Conservation (phyloP, 2,329 filamentous ascomycete genomes). For the Fusarium virguliforme region DNA sequence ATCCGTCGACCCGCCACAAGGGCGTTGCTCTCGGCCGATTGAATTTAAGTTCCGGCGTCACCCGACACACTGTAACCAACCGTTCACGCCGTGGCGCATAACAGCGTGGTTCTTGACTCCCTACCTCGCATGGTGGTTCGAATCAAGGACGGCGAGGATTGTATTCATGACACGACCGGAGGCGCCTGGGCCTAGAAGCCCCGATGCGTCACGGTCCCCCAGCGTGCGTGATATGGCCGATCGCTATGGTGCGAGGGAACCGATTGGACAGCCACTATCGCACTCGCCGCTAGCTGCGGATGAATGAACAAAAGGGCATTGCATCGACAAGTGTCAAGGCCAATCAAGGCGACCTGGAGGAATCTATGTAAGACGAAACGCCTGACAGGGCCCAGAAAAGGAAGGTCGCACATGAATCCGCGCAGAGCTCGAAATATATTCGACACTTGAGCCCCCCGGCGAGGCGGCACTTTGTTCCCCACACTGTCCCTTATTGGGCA, state of each 20-base stretch:
- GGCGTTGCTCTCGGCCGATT: not conserved
- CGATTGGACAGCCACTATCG: conserved; percentile 6
- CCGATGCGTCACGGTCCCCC: not conserved
- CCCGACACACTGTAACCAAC: conserved; percentile 2
- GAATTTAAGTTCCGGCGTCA: conserved; percentile 9
- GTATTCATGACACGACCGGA: not conserved
- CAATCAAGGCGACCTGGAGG: not conserved
- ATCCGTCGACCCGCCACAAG: conserved; percentile 1
- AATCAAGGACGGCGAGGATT: not conserved
- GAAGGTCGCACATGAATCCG: conserved; percentile 6
- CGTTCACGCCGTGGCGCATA: not conserved
- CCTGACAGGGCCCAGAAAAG: conserved; percentile 5
- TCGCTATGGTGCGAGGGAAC: not conserved
- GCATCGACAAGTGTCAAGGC: not conserved
- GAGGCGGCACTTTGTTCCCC: conserved; percentile 39
- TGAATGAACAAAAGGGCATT: conserved; percentile 8
- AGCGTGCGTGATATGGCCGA: conserved; percentile 7
- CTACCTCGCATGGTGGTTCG: not conserved
- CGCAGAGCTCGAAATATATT: conserved; percentile 1
- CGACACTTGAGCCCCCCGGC: conserved; percentile 17
- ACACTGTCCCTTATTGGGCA: conserved; percentile 31
- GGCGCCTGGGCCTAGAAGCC: not conserved
- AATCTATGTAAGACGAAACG: not conserved
- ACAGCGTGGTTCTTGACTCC: not conserved
- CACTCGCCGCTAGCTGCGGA: not conserved